A percentile compares a stretch with the other conserved stretches of the same genome.
These are phyloP conservation scores for Ceriops decandra DNA, from an alignment of 345 rosid genomes.

Conservation along the genomic window DNA sequence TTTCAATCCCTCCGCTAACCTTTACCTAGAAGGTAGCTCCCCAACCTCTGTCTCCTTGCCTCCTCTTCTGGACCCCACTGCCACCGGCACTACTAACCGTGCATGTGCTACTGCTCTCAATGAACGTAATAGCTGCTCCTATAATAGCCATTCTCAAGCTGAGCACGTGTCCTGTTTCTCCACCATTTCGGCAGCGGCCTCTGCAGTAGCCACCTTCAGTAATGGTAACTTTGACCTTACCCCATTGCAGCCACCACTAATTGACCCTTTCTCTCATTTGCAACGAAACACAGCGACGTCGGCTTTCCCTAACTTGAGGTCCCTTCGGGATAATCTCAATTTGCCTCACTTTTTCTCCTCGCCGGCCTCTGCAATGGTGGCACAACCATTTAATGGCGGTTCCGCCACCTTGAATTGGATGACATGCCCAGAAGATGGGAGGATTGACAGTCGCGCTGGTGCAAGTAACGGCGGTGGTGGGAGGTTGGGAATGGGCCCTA, in stretches of 20 bases:
- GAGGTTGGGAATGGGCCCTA: conserved; percentile 40
- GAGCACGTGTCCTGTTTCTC: conserved; percentile 99
- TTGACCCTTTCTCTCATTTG: conserved; percentile 18
- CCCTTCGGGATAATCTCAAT: conserved; percentile 79
- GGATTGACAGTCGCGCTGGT: conserved; percentile 3
- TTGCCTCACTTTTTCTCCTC: conserved; percentile 49
- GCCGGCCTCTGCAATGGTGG: conserved; percentile 16
- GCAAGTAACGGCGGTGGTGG: conserved; percentile 19
- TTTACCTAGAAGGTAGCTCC: conserved; percentile 52
- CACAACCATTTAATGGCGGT: conserved; percentile 11
- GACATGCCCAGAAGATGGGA: conserved; percentile 22
- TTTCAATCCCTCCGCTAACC: conserved; percentile 16
- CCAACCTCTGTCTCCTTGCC: conserved; percentile 79
- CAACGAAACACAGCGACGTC: conserved; percentile 37
- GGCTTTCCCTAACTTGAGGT: conserved; percentile 57
- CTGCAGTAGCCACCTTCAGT: conserved; percentile 28
- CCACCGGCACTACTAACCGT: conserved; percentile 5
- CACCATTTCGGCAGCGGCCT: conserved; percentile 61
- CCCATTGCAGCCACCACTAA: conserved; percentile 19
- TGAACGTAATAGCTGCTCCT: conserved; percentile 51
- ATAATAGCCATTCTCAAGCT: conserved; percentile 40
- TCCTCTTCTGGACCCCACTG: conserved; percentile 55
- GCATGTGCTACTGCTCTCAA: conserved; percentile 22
- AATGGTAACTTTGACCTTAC: conserved; percentile 29
- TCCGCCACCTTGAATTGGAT: conserved; percentile 36